These are phyloP conservation scores for Aspergillus novofumigatus DNA, from an alignment of 2,329 filamentous ascomycete genomes.

Conservation along the genomic window DNA sequence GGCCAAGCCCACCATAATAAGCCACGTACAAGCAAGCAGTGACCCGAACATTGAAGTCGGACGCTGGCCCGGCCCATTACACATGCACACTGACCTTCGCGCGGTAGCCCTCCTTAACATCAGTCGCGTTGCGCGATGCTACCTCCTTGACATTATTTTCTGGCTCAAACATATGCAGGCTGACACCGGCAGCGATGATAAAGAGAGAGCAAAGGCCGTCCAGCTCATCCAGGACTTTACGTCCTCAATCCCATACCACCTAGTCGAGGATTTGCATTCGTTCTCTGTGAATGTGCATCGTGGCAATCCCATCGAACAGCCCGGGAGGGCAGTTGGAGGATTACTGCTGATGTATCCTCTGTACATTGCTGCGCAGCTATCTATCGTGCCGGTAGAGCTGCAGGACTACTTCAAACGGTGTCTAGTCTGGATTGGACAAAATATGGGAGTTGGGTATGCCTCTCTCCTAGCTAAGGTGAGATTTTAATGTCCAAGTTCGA, in stretches of 20 bases:
- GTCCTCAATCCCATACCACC: constrained; percentile 1
- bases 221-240: not conserved
- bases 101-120: not conserved
- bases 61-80: not conserved
- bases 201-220: not conserved
- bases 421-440: not conserved
- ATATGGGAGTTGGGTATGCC: constrained; percentile 4
- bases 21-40: not conserved
- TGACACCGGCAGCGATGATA: not conserved
- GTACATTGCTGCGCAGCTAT: not conserved
- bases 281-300: not conserved
- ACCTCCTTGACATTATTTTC: not conserved
- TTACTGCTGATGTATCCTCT: constrained; percentile 5
- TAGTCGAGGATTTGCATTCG: not conserved
- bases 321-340: not conserved
- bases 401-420: constrained; percentile 1
- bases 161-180: not conserved
- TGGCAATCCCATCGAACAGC: not conserved
- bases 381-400: not conserved
- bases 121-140: constrained; percentile 1
- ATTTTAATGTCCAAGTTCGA: too few relatives aligned
- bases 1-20: not conserved
- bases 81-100: constrained; percentile 1
- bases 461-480: not conserved
- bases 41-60: not conserved